A percentile compares a stretch with the other conserved stretches of the same genome.
phyloP scores from a whole-genome alignment of 495 filamentous ascomycete genomes.

The Xylaria longipes region DNA sequence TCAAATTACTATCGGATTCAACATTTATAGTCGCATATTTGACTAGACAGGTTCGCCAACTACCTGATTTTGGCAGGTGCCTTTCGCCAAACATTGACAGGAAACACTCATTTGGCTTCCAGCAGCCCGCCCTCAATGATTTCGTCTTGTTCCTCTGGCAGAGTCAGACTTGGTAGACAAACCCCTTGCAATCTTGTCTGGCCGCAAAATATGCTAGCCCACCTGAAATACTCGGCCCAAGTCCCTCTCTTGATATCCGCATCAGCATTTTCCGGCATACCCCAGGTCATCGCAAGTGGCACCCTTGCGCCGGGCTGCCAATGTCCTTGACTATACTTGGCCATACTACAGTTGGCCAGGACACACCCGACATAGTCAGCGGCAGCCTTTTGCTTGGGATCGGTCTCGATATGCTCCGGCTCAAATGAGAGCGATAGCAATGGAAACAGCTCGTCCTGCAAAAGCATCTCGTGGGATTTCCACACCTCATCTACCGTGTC shows the following conservation, averaged over 20 bases:
- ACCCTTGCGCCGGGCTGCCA: slow-evolving; percentile 12
- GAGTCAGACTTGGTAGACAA: slow-evolving; percentile 7
- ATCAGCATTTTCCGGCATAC: slow-evolving; percentile 31
- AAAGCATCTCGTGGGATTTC: slow-evolving; percentile 12
- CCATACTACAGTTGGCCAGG: slow-evolving; percentile 16
- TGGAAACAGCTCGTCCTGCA: slow-evolving; percentile 25
- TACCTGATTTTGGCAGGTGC: too few species aligned
- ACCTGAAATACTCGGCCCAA: slow-evolving; percentile 38
- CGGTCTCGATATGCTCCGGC: slow-evolving; percentile 10
- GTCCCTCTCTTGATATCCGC: slow-evolving; percentile 34
- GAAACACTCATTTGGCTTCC: not conserved
- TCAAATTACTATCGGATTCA: too few species aligned
- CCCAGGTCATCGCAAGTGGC: slow-evolving; percentile 29
- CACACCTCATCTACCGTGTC: slow-evolving; percentile 7
- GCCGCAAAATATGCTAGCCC: slow-evolving; percentile 32
- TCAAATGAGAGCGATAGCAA: slow-evolving; percentile 6
- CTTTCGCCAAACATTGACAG: too few species aligned
- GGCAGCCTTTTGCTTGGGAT: slow-evolving; percentile 21
- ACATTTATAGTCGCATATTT: too few species aligned
- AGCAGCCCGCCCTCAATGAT: not conserved
- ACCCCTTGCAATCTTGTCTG: slow-evolving; percentile 20
- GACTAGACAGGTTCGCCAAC: too few species aligned
- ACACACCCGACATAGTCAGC: slow-evolving; percentile 21
- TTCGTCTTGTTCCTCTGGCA: not conserved
- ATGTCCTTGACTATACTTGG: slow-evolving; percentile 20